Percentiles rank a stretch among this genome's conserved stretches.
phyloP scores from a whole-genome alignment of 192 early-diverging fungal species.

The Ambispora gerdemannii region DNA sequence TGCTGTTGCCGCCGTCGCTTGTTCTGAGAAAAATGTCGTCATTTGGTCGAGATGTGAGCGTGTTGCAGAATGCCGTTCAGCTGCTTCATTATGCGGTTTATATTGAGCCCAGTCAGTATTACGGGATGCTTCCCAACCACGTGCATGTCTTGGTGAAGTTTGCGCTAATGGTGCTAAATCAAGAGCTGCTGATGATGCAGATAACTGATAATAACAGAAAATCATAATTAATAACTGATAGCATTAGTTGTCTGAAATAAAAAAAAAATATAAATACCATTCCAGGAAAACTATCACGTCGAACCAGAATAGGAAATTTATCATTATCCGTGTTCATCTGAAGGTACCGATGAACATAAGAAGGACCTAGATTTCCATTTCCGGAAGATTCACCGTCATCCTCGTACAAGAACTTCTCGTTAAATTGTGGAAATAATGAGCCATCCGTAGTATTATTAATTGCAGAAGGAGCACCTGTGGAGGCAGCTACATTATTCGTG shows the following conservation, averaged over 20 bases:
- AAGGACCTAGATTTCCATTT: constrained; percentile 13
- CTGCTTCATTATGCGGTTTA: background rate
- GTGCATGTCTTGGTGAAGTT: constrained; percentile 39
- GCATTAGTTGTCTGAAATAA: too few species aligned
- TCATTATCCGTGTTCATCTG: constrained; percentile 45
- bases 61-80: background rate
- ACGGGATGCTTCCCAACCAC: constrained; percentile 46
- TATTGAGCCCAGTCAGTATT: constrained; percentile 46
- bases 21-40: background rate
- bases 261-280: constrained; percentile 14
- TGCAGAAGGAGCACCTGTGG: too few species aligned
- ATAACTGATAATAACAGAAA: constrained; percentile 35
- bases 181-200: constrained; percentile 40
- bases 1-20: too few species aligned
- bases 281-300: constrained; percentile 21
- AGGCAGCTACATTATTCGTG: background rate
- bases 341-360: constrained; percentile 42
- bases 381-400: constrained; percentile 40
- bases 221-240: too few species aligned
- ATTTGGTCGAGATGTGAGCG: background rate
- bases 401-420: constrained; percentile 47
- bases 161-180: constrained; percentile 44
- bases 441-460: constrained; percentile 35
- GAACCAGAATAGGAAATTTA: constrained; percentile 45
- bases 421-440: constrained; percentile 41